phyloP scores from a whole-genome alignment of 2,329 filamentous ascomycete species.

The Neopestalotiopsis rosae region DNA sequence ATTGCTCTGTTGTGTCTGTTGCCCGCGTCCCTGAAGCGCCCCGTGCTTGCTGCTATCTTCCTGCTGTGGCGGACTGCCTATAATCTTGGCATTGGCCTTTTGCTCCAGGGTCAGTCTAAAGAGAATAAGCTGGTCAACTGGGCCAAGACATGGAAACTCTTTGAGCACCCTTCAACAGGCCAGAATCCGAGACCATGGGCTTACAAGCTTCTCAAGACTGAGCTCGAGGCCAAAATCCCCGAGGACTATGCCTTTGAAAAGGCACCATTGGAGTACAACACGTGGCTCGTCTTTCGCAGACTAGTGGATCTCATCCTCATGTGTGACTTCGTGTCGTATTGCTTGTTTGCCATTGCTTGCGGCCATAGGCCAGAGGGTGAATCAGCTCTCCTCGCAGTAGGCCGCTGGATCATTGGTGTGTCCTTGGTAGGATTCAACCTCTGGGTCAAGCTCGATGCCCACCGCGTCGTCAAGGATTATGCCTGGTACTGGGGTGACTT shows the following conservation, averaged over 20 bases:
- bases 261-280: slow-evolving; percentile 97
- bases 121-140: slow-evolving; percentile 85
- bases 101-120: slow-evolving; percentile 89
- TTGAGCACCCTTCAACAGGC: slow-evolving; percentile 81
- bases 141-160: slow-evolving; percentile 85
- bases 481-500: slow-evolving; percentile 99
- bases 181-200: slow-evolving; percentile 82
- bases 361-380: slow-evolving; percentile 77
- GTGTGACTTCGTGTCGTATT: slow-evolving; percentile 98
- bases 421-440: slow-evolving; percentile 89
- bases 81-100: slow-evolving; percentile 90
- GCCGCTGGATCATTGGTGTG: slow-evolving; percentile 81
- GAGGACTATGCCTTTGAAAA: slow-evolving; percentile 92
- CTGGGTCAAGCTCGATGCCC: slow-evolving; percentile 98
- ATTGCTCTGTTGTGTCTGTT: slow-evolving; percentile 76
- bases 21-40: slow-evolving; percentile 71
- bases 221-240: slow-evolving; percentile 93
- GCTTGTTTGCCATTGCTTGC: slow-evolving; percentile 91
- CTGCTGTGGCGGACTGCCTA: slow-evolving; percentile 92
- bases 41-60: slow-evolving; percentile 83
- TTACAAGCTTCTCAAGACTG: slow-evolving; percentile 82
- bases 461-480: slow-evolving; percentile 97
- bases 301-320: slow-evolving; percentile 97
- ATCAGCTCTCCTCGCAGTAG: slow-evolving; percentile 67
- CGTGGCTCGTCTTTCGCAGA: slow-evolving; percentile 94